These are phyloP conservation scores for Pouteria glomerata DNA, from an alignment of 148 eudicot species.

Conservation along the genomic window DNA sequence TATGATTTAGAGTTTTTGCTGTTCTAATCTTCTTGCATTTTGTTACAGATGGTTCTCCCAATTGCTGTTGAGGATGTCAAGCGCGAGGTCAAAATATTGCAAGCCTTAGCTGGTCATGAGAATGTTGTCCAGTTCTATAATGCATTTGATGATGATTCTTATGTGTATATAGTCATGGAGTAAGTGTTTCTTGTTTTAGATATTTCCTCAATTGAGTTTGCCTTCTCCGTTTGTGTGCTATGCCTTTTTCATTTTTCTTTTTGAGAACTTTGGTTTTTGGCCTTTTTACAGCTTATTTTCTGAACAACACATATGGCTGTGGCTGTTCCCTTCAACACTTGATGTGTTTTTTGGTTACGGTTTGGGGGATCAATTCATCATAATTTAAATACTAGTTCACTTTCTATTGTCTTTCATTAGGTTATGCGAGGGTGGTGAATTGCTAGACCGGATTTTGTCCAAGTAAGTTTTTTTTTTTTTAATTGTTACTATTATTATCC, in stretches of 20 bases:
- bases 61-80: conserved; percentile 95
- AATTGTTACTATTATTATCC: no score
- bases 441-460: conserved; percentile 82
- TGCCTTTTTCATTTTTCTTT: no score
- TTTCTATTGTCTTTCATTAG: conserved; percentile 29
- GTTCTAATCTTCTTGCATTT: no score
- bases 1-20: no score
- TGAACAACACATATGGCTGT: no score
- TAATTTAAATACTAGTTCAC: no score
- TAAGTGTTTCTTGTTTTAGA: conserved; percentile 35
- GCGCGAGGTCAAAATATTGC: conserved; percentile 91
- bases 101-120: conserved; percentile 90
- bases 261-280: no score
- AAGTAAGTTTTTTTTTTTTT: conserved; percentile 50
- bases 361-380: neutral
- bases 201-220: neutral
- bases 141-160: conserved; percentile 86
- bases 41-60: conserved; percentile 88
- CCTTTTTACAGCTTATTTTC: no score
- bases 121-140: conserved; percentile 91
- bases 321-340: no score
- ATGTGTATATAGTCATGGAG: conserved; percentile 98
- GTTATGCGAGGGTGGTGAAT: conserved; percentile 96
- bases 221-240: neutral
- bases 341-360: no score